Evolutionary conservation across 306 rosid species (phyloP).

Genomic region (Prinsepia uniflora): DNA sequence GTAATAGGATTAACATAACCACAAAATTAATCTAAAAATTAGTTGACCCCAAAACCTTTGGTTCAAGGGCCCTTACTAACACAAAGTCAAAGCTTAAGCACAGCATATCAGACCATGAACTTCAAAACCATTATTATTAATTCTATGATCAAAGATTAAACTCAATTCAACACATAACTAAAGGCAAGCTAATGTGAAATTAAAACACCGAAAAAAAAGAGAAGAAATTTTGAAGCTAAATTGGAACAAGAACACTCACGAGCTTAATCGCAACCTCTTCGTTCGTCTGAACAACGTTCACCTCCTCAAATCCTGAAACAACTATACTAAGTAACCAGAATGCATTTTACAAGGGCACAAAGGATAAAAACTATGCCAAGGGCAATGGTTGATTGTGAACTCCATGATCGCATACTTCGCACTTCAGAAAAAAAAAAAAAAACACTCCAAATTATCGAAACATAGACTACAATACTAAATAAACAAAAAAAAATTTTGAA

Average conservation of each 20-base stretch:
- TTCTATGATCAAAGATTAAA: not conserved
- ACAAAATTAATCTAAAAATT: not conserved
- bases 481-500: no score
- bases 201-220: not conserved
- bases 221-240: constrained; percentile 10
- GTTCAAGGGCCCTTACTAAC: constrained; percentile 2
- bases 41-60: not conserved
- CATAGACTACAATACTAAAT: not conserved
- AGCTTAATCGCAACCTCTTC: constrained; percentile 98
- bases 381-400: not conserved
- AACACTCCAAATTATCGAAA: not conserved
- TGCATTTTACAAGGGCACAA: not conserved
- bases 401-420: not conserved
- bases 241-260: constrained; percentile 45
- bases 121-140: constrained; percentile 4
- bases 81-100: not conserved
- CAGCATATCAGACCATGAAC: not conserved
- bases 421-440: not conserved
- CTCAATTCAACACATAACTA: not conserved
- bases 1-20: not conserved
- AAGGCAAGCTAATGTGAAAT: not conserved
- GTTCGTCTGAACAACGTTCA: constrained; percentile 56
- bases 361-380: not conserved
- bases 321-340: not conserved
- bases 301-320: not conserved